phyloP scores from a whole-genome alignment of 208 protist genomes.

The Acanthamoeba healyi region DNA sequence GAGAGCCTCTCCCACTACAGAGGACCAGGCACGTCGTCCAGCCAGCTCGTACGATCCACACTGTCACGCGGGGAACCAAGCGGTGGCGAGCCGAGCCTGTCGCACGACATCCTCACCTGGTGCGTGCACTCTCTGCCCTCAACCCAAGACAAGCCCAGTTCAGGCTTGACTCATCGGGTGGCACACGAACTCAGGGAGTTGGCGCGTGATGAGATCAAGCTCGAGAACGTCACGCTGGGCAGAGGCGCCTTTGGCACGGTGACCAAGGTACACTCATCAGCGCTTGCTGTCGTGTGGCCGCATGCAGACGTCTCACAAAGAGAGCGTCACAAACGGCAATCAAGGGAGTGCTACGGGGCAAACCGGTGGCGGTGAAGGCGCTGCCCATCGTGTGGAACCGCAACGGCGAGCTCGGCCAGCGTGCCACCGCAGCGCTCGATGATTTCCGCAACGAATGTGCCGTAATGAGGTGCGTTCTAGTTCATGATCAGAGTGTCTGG shows the following conservation, averaged over 20 bases:
- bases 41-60: neutral
- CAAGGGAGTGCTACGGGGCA: slow-evolving; percentile 23
- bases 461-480: slow-evolving; percentile 6
- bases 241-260: slow-evolving; percentile 30
- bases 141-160: too few relatives aligned
- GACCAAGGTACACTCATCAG: neutral
- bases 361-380: slow-evolving; percentile 39
- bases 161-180: neutral
- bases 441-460: slow-evolving; percentile 71
- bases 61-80: neutral
- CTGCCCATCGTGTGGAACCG: neutral
- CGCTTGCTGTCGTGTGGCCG: neutral
- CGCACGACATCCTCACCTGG: slow-evolving; percentile 23
- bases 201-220: neutral
- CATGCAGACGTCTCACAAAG: too few relatives aligned
- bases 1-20: neutral
- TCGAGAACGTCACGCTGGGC: neutral
- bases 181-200: neutral
- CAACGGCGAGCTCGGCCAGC: neutral
- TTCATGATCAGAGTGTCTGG: neutral
- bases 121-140: neutral
- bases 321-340: too few relatives aligned
- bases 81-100: neutral
- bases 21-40: neutral
- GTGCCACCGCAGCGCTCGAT: neutral